Conservation (phyloP, 441 rosid genomes). For the Hura crepitans region DNA sequence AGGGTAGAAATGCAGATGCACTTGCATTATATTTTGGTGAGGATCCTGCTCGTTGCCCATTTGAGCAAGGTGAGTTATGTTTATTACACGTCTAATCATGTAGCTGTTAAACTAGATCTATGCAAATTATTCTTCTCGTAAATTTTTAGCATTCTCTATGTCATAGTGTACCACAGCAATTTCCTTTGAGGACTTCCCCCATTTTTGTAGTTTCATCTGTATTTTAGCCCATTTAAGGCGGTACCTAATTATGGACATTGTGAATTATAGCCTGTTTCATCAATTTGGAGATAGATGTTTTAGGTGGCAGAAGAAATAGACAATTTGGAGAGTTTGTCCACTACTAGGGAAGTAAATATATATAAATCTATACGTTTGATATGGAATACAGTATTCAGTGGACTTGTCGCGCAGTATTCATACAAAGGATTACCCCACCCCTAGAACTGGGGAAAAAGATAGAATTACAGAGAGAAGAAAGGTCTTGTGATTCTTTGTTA, state of each 20-base stretch:
- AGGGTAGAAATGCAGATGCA: slow-evolving; percentile 98
- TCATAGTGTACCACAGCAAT: too few relatives aligned
- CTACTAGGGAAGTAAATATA: neutral
- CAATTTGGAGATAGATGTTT: neutral
- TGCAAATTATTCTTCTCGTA: neutral
- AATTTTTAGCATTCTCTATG: neutral
- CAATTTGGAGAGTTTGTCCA: neutral
- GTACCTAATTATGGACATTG: neutral
- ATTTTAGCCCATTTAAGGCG: neutral
- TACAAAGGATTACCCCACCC: neutral
- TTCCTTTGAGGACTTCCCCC: neutral
- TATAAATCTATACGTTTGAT: neutral
- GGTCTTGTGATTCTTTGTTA: neutral
- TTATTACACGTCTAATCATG: neutral
- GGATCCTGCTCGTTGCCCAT: slow-evolving; percentile 93
- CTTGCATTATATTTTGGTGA: slow-evolving; percentile 91
- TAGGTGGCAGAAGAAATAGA: neutral
- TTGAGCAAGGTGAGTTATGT: slow-evolving; percentile 80
- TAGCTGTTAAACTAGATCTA: neutral
- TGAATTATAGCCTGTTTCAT: neutral
- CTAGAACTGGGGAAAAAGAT: neutral
- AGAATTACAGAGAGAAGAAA: neutral
- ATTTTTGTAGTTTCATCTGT: neutral
- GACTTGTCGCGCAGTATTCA: neutral
- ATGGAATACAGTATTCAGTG: neutral